phyloP scores from a whole-genome alignment of 345 rosid species.

The Euphorbia peplus region DNA sequence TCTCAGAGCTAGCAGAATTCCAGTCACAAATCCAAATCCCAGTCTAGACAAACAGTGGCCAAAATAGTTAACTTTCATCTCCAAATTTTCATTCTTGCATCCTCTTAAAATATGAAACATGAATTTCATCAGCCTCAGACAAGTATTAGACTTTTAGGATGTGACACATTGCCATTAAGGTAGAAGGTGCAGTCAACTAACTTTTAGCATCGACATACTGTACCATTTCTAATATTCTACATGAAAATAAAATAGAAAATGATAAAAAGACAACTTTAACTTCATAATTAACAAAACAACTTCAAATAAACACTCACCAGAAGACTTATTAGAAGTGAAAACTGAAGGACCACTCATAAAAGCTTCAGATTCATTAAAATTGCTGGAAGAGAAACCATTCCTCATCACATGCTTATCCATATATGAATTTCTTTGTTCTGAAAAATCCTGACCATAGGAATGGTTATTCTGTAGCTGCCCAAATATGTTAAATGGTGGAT shows the following conservation, averaged over 20 bases:
- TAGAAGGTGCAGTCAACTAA: background rate
- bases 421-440: constrained; percentile 38
- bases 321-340: constrained; percentile 47
- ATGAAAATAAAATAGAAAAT: background rate
- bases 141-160: too few relatives aligned
- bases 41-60: too few relatives aligned
- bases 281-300: constrained; percentile 1
- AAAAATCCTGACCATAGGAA: constrained; percentile 37
- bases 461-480: constrained; percentile 42
- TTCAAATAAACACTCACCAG: constrained; percentile 43
- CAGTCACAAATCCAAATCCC: too few relatives aligned
- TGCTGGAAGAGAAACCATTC: constrained; percentile 50
- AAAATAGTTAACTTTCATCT: too few relatives aligned
- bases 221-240: background rate
- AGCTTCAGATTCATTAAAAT: constrained; percentile 45
- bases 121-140: too few relatives aligned
- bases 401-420: constrained; percentile 38
- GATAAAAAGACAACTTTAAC: background rate
- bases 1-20: too few relatives aligned
- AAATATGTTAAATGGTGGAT: constrained; percentile 30
- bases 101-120: too few relatives aligned
- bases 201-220: background rate
- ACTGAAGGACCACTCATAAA: constrained; percentile 27
- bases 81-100: too few relatives aligned
- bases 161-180: background rate